A percentile compares a stretch with the other conserved stretches of the same genome.
Conservation (phyloP, 2,329 filamentous ascomycete genomes). For the Aspergillus fijiensis region DNA sequence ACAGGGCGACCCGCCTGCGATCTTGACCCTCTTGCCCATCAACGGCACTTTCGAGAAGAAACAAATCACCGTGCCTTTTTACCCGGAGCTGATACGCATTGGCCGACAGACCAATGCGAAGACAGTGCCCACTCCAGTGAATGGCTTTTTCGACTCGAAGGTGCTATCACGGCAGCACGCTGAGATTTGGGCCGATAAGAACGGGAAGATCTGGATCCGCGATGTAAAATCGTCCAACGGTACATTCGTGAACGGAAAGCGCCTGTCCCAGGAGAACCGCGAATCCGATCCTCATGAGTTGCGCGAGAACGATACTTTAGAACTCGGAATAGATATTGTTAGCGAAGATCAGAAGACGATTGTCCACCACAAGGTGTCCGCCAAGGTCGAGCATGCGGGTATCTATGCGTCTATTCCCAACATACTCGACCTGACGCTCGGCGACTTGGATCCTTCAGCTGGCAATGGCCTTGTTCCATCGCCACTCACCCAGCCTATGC, state of each 20-base stretch:
- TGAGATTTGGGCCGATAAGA: conserved; percentile 85
- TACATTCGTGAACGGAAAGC: conserved; percentile 92
- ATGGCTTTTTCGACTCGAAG: conserved; percentile 98
- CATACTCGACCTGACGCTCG: conserved; percentile 84
- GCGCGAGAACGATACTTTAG: conserved; percentile 84
- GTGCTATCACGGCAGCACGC: conserved; percentile 94
- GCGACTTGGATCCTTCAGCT: conserved; percentile 77
- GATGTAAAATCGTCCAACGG: conserved; percentile 99
- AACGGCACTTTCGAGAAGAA: conserved; percentile 98
- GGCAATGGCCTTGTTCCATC: conserved; percentile 71
- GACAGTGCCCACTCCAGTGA: conserved; percentile 83
- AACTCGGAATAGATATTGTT: conserved; percentile 96
- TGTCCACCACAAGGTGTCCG: conserved; percentile 96
- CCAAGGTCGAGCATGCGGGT: conserved; percentile 93
- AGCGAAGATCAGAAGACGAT: conserved; percentile 98
- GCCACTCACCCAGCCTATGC: conserved; percentile 62
- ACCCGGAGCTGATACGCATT: conserved; percentile 90
- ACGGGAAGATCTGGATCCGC: conserved; percentile 88
- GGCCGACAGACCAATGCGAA: conserved; percentile 97
- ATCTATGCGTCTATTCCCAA: conserved; percentile 70
- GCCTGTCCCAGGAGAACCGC: conserved; percentile 88
- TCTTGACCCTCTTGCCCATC: conserved; percentile 82
- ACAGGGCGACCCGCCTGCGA: conserved; percentile 64
- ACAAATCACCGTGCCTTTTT: conserved; percentile 88
- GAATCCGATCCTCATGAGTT: conserved; percentile 96